Evolutionary conservation across 2,329 filamentous ascomycete species (phyloP).

Genomic region (Reticulascus tulasneorum): DNA sequence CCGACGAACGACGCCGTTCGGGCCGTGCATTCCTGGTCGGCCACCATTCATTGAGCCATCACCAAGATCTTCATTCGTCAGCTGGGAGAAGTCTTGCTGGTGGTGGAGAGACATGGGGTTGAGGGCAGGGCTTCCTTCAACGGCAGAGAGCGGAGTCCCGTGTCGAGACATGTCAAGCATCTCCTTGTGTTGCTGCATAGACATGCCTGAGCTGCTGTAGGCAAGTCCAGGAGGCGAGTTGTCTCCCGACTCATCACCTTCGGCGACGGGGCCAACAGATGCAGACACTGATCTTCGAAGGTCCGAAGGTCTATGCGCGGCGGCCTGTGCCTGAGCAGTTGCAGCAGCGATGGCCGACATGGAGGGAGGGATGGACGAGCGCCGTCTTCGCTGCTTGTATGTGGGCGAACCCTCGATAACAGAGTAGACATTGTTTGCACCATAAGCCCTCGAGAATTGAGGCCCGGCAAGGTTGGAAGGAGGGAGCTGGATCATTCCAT

Average conservation of each 20-base stretch:
- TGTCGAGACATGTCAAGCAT: conserved; percentile 81
- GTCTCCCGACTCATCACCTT: conserved; percentile 73
- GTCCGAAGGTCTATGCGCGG: conserved; percentile 79
- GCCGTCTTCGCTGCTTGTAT: conserved; percentile 93
- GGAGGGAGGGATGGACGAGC: conserved; percentile 85
- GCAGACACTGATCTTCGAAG: conserved; percentile 85
- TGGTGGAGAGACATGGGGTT: conserved; percentile 66
- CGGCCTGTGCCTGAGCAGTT: conserved; percentile 50
- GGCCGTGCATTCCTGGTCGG: conserved; percentile 64
- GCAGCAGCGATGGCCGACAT: conserved; percentile 66
- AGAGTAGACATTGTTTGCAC: conserved; percentile 78
- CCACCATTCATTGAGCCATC: conserved; percentile 53
- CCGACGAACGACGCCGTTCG: conserved; percentile 76
- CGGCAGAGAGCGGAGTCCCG: conserved; percentile 80
- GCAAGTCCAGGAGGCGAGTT: conserved; percentile 76
- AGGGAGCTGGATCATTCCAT: conserved; percentile 86
- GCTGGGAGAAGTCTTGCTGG: conserved; percentile 61
- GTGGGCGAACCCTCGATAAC: conserved; percentile 97
- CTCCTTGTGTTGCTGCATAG: conserved; percentile 72
- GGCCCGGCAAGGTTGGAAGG: conserved; percentile 77
- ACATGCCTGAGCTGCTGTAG: conserved; percentile 65
- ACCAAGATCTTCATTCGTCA: conserved; percentile 59
- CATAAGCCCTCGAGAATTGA: conserved; percentile 73
- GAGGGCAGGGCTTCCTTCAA: conserved; percentile 77
- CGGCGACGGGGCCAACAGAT: conserved; percentile 76